These are phyloP conservation scores for Lipomyces yamadae DNA, from an alignment of 805 yeast genomes.

Conservation along the genomic window DNA sequence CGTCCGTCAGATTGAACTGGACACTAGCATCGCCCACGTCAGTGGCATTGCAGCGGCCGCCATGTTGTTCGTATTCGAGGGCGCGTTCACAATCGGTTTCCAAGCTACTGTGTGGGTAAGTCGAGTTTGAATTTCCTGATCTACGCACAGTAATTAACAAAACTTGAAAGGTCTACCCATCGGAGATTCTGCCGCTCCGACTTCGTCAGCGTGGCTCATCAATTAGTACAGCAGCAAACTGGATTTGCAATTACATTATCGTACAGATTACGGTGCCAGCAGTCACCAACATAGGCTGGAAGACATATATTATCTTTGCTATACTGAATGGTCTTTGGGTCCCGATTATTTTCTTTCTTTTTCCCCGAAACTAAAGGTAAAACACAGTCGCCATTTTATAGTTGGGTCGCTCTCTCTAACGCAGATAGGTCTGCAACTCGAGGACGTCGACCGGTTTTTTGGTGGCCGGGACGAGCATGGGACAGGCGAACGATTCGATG, in stretches of 20 bases:
- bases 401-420: no score
- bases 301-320: slow-evolving; percentile 65
- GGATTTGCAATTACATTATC: slow-evolving; percentile 23
- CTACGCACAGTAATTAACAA: no score
- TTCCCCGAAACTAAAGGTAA: slow-evolving; percentile 16
- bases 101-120: slow-evolving; percentile 26
- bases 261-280: slow-evolving; percentile 57
- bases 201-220: slow-evolving; percentile 17
- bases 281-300: slow-evolving; percentile 55
- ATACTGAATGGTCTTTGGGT: slow-evolving; percentile 48
- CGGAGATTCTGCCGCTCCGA: slow-evolving; percentile 24
- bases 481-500: no score
- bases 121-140: no score
- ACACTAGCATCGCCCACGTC: slow-evolving; percentile 11
- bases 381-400: no score
- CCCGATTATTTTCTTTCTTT: slow-evolving; percentile 14
- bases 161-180: slow-evolving; percentile 4
- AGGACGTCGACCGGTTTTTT: slow-evolving; percentile 19
- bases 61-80: slow-evolving; percentile 27
- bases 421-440: slow-evolving; percentile 47
- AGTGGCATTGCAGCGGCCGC: slow-evolving; percentile 30
- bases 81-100: slow-evolving; percentile 29
- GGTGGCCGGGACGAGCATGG: neutral
- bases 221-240: slow-evolving; percentile 21
- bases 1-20: slow-evolving; percentile 23